Conservation (phyloP, 805 yeast species). For the Lipomyces starkeyi region DNA sequence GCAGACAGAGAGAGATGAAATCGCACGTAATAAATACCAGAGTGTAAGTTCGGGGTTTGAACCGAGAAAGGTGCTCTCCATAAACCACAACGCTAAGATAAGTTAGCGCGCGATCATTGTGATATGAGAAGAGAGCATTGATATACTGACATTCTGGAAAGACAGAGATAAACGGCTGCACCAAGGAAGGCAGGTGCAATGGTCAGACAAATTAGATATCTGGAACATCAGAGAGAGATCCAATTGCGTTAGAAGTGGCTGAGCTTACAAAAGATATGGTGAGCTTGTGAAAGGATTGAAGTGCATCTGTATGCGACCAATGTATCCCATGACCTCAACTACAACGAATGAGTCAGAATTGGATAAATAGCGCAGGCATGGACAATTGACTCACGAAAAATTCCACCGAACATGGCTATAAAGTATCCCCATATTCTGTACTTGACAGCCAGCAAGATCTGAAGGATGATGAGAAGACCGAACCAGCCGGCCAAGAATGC, state of each 20-base stretch:
- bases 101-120: slow-evolving; percentile 1
- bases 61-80: slow-evolving; percentile 7
- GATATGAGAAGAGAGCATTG: neutral
- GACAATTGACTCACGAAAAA: slow-evolving; percentile 8
- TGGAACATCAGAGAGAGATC: neutral
- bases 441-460: neutral
- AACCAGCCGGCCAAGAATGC: slow-evolving; percentile 4
- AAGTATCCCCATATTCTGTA: slow-evolving; percentile 7
- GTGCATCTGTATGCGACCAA: slow-evolving; percentile 7
- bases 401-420: neutral
- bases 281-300: slow-evolving; percentile 4
- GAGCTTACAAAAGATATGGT: slow-evolving; percentile 7
- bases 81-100: neutral
- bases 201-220: slow-evolving; percentile 1
- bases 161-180: slow-evolving; percentile 10
- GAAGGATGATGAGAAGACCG: neutral
- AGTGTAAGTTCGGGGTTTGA: slow-evolving; percentile 9
- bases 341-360: neutral
- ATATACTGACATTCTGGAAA: slow-evolving; percentile 6
- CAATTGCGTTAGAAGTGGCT: neutral
- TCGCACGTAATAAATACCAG: slow-evolving; percentile 3
- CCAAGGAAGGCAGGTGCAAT: slow-evolving; percentile 8
- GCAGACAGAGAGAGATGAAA: slow-evolving; percentile 4
- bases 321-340: slow-evolving; percentile 9
- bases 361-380: neutral